A percentile compares a stretch with the other conserved stretches of the same genome.
Evolutionary conservation across 2,329 filamentous ascomycete genomes (phyloP).

Genomic region (Epichloe baconii): DNA sequence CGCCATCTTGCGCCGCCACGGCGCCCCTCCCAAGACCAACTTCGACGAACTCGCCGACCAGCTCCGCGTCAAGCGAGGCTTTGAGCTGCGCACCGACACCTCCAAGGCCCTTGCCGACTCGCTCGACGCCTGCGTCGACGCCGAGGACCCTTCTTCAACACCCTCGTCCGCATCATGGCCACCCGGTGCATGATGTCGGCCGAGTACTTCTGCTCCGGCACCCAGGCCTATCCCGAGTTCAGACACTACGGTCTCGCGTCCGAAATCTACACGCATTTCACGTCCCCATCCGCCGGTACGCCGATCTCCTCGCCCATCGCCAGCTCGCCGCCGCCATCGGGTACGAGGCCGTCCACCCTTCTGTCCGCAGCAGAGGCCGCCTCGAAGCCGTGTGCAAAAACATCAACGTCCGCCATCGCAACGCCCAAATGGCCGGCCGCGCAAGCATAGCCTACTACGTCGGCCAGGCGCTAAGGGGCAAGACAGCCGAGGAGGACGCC

Average conservation of each 20-base stretch:
- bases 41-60: slow-evolving; percentile 91
- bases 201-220: slow-evolving; percentile 94
- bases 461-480: slow-evolving; percentile 80
- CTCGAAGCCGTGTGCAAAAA: slow-evolving; percentile 94
- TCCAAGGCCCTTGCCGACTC: slow-evolving; percentile 91
- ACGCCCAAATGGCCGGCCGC: slow-evolving; percentile 88
- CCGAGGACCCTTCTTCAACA: slow-evolving; percentile 90
- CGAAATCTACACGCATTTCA: slow-evolving; percentile 98
- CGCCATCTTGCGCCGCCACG: slow-evolving; percentile 84
- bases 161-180: slow-evolving; percentile 89
- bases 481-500: slow-evolving; percentile 67
- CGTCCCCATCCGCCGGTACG: slow-evolving; percentile 94
- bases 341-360: slow-evolving; percentile 76
- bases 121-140: slow-evolving; percentile 71
- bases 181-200: slow-evolving; percentile 99
- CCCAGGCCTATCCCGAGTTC: slow-evolving; percentile 87
- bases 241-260: slow-evolving; percentile 92
- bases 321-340: slow-evolving; percentile 92
- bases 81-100: slow-evolving; percentile 72
- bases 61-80: slow-evolving; percentile 70
- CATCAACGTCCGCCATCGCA: slow-evolving; percentile 94
- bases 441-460: slow-evolving; percentile 97
- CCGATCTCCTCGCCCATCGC: slow-evolving; percentile 86
- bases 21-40: slow-evolving; percentile 83
- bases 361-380: slow-evolving; percentile 66